Conservation (phyloP, 2,329 filamentous ascomycete species). For the Ceratocystis colombiana region DNA sequence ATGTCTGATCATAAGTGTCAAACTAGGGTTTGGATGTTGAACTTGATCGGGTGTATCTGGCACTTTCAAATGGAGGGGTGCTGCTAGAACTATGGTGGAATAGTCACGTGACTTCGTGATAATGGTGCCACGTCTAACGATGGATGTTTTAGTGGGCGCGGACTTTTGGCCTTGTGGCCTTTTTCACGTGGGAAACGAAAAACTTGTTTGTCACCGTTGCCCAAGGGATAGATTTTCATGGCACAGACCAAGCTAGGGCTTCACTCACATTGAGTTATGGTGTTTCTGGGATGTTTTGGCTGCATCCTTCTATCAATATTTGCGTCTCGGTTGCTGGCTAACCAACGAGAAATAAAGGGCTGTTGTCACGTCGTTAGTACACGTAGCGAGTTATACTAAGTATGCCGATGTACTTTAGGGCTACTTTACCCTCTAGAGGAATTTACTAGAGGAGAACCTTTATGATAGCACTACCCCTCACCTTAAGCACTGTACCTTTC, state of each 20-base stretch:
- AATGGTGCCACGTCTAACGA: neutral
- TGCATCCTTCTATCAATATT: neutral
- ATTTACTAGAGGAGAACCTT: neutral
- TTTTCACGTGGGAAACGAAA: neutral
- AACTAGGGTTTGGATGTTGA: neutral
- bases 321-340: neutral
- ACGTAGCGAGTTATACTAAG: conserved; percentile 3
- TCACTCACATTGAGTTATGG: conserved; percentile 1
- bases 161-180: neutral
- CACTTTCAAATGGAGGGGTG: no score
- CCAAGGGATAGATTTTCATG: conserved; percentile 1
- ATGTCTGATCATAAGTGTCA: neutral
- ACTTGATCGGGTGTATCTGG: neutral
- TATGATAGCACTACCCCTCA: neutral
- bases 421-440: no score
- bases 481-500: conserved; percentile 8
- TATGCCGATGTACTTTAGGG: no score
- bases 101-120: conserved; percentile 19
- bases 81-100: no score
- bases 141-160: neutral
- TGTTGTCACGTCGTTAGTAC: conserved; percentile 1
- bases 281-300: neutral
- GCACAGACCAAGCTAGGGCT: conserved; percentile 11
- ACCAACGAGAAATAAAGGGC: neutral
- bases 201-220: neutral